These are phyloP conservation scores for Metschnikowia arizonensis DNA, from an alignment of 805 yeast genomes.

Conservation along the genomic window DNA sequence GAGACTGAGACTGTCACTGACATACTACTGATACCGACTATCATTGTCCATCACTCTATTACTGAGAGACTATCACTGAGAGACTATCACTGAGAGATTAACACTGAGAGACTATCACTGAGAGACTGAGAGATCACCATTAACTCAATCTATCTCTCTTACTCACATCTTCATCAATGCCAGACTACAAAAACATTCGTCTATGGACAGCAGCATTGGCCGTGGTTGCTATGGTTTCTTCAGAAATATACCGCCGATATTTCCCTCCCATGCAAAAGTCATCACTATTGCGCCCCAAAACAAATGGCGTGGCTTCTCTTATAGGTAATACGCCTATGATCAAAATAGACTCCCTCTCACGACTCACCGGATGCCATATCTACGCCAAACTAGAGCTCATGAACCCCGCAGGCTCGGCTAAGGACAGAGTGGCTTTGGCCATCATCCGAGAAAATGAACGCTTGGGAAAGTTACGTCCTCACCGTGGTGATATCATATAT, in stretches of 20 bases:
- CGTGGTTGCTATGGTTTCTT: conserved; percentile 10
- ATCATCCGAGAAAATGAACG: conserved; percentile 68
- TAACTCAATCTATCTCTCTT: no score
- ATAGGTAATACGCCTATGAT: conserved; percentile 92
- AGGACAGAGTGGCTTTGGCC: conserved; percentile 88
- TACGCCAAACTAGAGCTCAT: conserved; percentile 81
- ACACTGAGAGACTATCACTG: no score
- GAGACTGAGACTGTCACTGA: no score
- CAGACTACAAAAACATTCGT: conserved; percentile 3
- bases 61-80: no score
- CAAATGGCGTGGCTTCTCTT: conserved; percentile 65
- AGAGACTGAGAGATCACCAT: no score
- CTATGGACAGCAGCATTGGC: conserved; percentile 20
- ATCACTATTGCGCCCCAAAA: conserved; percentile 16
- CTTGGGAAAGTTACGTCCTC: conserved; percentile 52
- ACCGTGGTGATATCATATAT: conserved; percentile 67
- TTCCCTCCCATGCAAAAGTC: no score
- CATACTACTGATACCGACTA: no score
- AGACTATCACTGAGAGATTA: no score
- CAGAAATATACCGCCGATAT: conserved; percentile 9
- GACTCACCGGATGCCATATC: conserved; percentile 72
- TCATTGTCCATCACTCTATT: no score
- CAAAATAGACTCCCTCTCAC: conserved; percentile 64
- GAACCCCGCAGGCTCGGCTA: conserved; percentile 95
- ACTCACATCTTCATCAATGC: background rate